A percentile compares a stretch with the other conserved stretches of the same genome.
phyloP scores from a whole-genome alignment of 2,329 filamentous ascomycete species.

The Diaporthe sp. region DNA sequence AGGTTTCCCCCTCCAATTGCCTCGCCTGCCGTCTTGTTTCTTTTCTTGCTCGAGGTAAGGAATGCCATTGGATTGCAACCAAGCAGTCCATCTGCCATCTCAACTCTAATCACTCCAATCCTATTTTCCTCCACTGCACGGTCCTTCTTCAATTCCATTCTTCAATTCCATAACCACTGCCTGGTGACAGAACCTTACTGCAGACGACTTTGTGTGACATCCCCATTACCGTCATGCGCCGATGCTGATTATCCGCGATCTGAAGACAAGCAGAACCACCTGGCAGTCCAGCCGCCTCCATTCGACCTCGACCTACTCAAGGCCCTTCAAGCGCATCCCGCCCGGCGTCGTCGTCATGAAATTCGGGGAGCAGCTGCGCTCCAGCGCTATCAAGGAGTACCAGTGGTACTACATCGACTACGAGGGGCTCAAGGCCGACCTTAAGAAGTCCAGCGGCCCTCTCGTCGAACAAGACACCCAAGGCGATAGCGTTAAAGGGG shows the following conservation, averaged over 20 bases:
- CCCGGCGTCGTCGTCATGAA: conserved; percentile 75
- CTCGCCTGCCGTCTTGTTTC: not conserved
- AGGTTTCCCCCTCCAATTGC: not conserved
- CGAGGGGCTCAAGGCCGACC: conserved; percentile 88
- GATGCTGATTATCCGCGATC: conserved; percentile 69
- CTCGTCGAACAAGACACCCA: conserved; percentile 52
- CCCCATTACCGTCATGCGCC: conserved; percentile 20
- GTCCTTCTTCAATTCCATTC: not conserved
- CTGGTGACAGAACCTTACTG: not conserved
- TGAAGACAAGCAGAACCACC: conserved; percentile 57
- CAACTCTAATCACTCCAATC: not conserved
- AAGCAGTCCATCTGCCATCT: not conserved
- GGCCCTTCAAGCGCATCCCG: conserved; percentile 52
- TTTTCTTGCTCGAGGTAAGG: conserved; percentile 19
- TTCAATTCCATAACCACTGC: not conserved
- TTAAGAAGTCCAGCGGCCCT: conserved; percentile 79
- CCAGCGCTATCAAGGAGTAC: conserved; percentile 96
- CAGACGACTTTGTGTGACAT: not conserved
- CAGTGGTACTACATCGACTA: conserved; percentile 99
- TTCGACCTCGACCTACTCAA: conserved; percentile 43
- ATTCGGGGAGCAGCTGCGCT: conserved; percentile 97
- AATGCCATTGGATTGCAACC: not conserved
- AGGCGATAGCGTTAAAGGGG: conserved; percentile 52
- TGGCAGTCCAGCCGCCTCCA: conserved; percentile 54
- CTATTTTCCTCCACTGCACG: not conserved